Evolutionary conservation across 2,329 filamentous ascomycete genomes (phyloP), one percentile per base, ranked within the genome.

Genomic region (Cladosporium cucumerinum): DNA sequence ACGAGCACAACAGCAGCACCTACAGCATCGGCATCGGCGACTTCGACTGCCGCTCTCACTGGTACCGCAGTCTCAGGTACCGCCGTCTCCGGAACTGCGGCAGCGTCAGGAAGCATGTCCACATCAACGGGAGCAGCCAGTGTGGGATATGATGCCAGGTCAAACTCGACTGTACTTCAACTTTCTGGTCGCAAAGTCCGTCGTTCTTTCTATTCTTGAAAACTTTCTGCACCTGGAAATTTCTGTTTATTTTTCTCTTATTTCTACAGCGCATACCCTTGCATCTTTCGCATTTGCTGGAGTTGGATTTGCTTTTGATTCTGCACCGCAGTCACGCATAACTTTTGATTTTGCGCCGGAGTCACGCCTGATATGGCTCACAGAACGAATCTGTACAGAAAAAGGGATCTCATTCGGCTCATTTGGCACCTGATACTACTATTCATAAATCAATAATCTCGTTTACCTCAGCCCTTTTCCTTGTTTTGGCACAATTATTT

Each of bases 51-150:
- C 14, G 49, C 49, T 18, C 16, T 43, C 10, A 30, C 48, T 8
- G 59, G 59, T 4, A 59, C 57, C 5, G 57, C 57, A 30, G 57
- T 59, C 36, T 51, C 59, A 16, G 59, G 59, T 18, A 62, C 49
- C 5, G 32, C 48, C 8, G 30, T 52, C 3, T 23, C 48, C 6
- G 59, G 59, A n/a, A 62, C 59, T 25, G 60, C 49, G 16, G 32
- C 60, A 16, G 59, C 59, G 18, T 36, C 59, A 34, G 59, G 28
- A 26, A 61, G 58, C 58, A 61, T 62, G 48, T 55, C 49, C 4
- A 62, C 60, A 14, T 32, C 60, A 16, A 62, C 60, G 7, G 60
- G 60, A 5, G 48, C 49, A 7, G 60, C 49, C 23, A 61, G 23
- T 21, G 60, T 62, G 8, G 60, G 60, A 5, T 62, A 62, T 11